Evolutionary conservation across 2,329 filamentous ascomycete genomes (phyloP).

Genomic region (Aspergillus phoenicis): DNA sequence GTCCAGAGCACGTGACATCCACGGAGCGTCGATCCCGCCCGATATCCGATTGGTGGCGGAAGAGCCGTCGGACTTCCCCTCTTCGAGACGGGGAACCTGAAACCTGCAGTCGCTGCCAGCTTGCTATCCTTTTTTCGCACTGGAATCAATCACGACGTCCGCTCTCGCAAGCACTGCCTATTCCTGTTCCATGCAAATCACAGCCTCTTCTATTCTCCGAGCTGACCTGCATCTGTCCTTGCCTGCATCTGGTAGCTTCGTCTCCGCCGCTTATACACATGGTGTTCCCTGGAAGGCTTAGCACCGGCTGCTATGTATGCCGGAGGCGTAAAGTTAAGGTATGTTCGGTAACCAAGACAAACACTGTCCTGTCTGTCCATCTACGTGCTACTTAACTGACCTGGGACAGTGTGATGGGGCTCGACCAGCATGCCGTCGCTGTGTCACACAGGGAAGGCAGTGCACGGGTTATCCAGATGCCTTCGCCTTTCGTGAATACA

Average conservation of each 20-base stretch:
- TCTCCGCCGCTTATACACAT: not conserved
- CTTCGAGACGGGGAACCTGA: not conserved
- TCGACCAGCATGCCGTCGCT: not conserved
- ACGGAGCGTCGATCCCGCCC: not conserved
- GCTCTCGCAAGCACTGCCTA: not conserved
- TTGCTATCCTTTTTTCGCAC: not conserved
- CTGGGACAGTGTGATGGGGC: constrained; percentile 2
- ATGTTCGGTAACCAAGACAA: not conserved
- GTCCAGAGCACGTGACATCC: not conserved
- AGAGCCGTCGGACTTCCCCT: not conserved
- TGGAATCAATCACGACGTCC: not conserved
- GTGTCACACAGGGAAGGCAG: not conserved
- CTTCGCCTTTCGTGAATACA: constrained; percentile 3
- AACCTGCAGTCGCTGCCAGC: too few relatives aligned
- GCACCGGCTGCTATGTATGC: constrained; percentile 8
- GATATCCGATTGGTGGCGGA: not conserved
- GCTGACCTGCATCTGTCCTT: not conserved
- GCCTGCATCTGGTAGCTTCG: not conserved
- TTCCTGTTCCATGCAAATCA: not conserved
- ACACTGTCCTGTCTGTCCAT: not conserved
- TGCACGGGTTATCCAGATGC: constrained; percentile 7
- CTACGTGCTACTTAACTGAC: not conserved
- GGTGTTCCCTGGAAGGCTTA: constrained; percentile 8
- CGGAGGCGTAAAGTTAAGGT: constrained; percentile 10
- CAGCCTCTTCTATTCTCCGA: not conserved